Evolutionary conservation across 2,329 filamentous ascomycete species (phyloP), one percentile per base, ranked within the genome.

Genomic region (Cylindrodendrum hubeiense): DNA sequence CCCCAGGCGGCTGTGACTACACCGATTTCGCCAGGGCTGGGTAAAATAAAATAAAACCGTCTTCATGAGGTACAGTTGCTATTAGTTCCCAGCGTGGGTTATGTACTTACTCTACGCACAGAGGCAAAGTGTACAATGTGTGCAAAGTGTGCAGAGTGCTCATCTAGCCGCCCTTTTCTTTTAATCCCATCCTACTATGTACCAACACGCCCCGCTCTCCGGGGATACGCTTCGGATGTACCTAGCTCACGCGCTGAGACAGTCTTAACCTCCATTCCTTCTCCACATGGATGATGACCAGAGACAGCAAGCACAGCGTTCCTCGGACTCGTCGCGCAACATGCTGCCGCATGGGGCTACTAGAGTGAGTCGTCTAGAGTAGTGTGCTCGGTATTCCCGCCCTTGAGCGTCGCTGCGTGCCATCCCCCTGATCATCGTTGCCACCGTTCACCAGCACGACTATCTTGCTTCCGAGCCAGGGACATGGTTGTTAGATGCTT

Each of bases 401-500:
- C 49, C 46, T 60, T 46, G 13, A 30, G 66, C 21, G 26, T 53
- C 28, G 39, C 34, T 59, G 39, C 33, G 47, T 41, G 24, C 33
- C 37, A 33, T 41, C 51, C 49, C 28, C 30, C 51, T 64, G 30
- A 55, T 53, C 21, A 41, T 37, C n/a, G 17, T 26, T 44, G 17
- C 41, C 21, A 65, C 49, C 24, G 34, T 33, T 62, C 19, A 44
- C 12, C 37, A 37, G 24, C 9, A 63, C 39, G 44, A 54, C 46
- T 33, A 41, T 58, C 30, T 41, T 57, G 60, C 28, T 46, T 54
- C 49, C 34, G 44, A 26, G 34, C 54, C 54, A 63, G 54, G 54
- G 54, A 65, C 53, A 68, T 60, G 60, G 64, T 39, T 64, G 49
- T 49, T 47, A 30, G 49, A 65, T 59, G 60, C 63, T 66, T 70